phyloP scores from a whole-genome alignment of 129 eudicot genomes.

The Chrysanthemum seticuspe region DNA sequence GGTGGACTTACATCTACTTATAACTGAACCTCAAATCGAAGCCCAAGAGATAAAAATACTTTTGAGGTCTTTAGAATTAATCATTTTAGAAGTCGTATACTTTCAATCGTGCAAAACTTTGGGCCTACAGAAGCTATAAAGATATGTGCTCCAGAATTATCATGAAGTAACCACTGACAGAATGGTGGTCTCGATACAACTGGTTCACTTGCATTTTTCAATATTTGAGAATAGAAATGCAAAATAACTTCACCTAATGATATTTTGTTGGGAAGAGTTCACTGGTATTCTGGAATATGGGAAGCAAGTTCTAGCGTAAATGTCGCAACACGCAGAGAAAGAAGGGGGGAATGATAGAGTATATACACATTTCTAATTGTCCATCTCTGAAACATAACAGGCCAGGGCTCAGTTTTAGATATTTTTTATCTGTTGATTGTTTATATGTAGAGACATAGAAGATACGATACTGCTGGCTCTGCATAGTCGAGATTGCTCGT shows the following conservation, averaged over 20 bases:
- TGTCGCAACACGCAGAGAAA: not conserved
- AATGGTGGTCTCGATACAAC: not conserved
- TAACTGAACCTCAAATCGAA: no score
- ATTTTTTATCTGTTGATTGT: slow-evolving; percentile 11
- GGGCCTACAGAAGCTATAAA: no score
- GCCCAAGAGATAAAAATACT: no score
- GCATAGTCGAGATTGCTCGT: no score
- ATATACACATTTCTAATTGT: not conserved
- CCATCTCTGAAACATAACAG: not conserved
- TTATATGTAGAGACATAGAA: slow-evolving; percentile 71
- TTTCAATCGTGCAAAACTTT: no score
- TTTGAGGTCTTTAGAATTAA: no score
- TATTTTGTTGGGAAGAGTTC: no score
- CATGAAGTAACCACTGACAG: not conserved
- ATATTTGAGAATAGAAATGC: no score
- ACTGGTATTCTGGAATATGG: no score
- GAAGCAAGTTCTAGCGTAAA: no score
- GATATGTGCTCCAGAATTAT: not conserved
- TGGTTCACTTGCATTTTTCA: not conserved
- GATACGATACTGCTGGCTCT: slow-evolving; percentile 87
- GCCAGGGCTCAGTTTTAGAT: not conserved
- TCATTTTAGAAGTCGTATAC: no score
- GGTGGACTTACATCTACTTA: no score
- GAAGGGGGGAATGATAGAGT: not conserved
- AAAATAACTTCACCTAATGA: not conserved